Evolutionary conservation across 129 eudicot genomes (phyloP).

Genomic region (Chrysanthemum makinoi): DNA sequence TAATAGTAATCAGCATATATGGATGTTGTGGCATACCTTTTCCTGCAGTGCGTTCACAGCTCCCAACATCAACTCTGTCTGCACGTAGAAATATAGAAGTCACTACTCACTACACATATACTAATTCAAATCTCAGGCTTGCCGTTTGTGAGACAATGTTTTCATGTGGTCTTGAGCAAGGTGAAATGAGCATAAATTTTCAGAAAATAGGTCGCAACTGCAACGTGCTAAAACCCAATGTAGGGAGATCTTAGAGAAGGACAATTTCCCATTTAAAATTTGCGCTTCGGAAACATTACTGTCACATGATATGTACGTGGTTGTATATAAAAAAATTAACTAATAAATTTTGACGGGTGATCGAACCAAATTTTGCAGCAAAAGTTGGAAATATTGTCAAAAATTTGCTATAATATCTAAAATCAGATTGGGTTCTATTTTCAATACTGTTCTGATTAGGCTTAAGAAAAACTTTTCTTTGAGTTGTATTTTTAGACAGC

Average conservation of each 20-base stretch:
- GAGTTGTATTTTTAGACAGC: background rate
- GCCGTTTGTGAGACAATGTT: background rate
- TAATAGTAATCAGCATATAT: background rate
- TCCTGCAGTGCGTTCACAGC: slow-evolving; percentile 25
- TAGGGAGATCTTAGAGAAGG: background rate
- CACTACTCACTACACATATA: background rate
- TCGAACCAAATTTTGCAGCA: background rate
- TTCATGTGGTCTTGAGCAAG: background rate
- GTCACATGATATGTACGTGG: background rate
- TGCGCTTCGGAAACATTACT: background rate
- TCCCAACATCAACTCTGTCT: slow-evolving; percentile 29
- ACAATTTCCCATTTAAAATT: background rate
- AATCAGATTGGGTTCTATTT: background rate
- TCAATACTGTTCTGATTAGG: background rate
- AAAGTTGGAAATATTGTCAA: background rate
- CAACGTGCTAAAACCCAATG: background rate
- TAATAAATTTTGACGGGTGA: background rate
- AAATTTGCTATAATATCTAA: background rate
- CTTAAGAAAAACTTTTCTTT: background rate
- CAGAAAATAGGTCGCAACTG: background rate
- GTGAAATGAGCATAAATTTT: background rate
- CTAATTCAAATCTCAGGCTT: background rate
- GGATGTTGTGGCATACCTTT: slow-evolving; percentile 14
- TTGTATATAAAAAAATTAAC: background rate
- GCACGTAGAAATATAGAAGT: background rate